A percentile compares a stretch with the other conserved stretches of the same genome.
Evolutionary conservation across 2,329 filamentous ascomycete species (phyloP).

Genomic region (Arthroderma uncinatum): DNA sequence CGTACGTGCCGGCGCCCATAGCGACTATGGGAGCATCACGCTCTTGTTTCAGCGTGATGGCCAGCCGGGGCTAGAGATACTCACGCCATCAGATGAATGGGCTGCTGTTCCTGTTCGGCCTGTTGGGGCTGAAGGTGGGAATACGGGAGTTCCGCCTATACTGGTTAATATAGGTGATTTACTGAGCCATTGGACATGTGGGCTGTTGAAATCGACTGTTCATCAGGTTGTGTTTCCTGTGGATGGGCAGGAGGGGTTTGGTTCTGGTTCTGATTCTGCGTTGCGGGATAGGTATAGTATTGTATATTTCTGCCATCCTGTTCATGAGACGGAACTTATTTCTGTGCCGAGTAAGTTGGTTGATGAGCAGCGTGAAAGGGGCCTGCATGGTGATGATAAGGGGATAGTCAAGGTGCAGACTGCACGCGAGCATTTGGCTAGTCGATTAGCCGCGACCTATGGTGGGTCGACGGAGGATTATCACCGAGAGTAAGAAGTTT

Average conservation of each 20-base stretch:
- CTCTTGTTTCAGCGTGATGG: conserved; percentile 73
- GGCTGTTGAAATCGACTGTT: conserved; percentile 73
- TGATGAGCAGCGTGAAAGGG: conserved; percentile 27
- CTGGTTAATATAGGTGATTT: conserved; percentile 61
- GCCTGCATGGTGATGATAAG: conserved; percentile 33
- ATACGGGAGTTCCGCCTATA: conserved; percentile 55
- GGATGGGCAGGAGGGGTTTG: conserved; percentile 13
- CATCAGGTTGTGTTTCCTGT: conserved; percentile 71
- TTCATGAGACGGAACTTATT: conserved; percentile 44
- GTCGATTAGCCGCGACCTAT: conserved; percentile 49
- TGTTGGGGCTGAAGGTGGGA: neutral
- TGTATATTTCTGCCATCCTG: conserved; percentile 53
- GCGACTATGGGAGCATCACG: conserved; percentile 64
- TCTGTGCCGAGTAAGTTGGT: conserved; percentile 46
- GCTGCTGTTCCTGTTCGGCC: conserved; percentile 58
- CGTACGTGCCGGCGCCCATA: conserved; percentile 82
- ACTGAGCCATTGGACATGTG: conserved; percentile 80
- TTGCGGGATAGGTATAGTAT: conserved; percentile 43
- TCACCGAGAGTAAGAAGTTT: neutral
- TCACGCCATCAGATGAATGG: conserved; percentile 49
- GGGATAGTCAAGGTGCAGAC: conserved; percentile 39
- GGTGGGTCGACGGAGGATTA: conserved; percentile 21
- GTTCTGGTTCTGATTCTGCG: conserved; percentile 15
- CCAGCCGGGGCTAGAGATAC: conserved; percentile 78
- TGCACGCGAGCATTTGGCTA: conserved; percentile 48